phyloP scores from a whole-genome alignment of 139 green algal genomes.

The Nannochloris sp. region DNA sequence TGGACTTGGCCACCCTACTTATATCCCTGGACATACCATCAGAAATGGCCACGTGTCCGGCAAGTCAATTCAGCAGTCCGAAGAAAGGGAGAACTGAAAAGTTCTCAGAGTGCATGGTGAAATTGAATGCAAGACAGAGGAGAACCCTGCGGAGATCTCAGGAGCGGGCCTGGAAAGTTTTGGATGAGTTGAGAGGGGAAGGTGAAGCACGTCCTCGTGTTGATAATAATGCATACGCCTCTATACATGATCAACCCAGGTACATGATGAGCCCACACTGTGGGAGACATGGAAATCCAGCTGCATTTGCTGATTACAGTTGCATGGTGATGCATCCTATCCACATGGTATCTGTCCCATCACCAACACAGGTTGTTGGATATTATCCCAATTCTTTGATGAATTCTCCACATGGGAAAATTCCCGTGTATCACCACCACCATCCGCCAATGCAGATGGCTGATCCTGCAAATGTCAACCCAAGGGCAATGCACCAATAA shows the following conservation, averaged over 20 bases:
- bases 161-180: conserved; percentile 27
- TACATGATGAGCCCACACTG: neutral
- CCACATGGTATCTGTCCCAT: too few relatives aligned
- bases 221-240: neutral
- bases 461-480: too few relatives aligned
- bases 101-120: neutral
- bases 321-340: too few relatives aligned
- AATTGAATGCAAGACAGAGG: conserved; percentile 30
- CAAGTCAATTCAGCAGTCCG: neutral
- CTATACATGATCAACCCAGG: neutral
- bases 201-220: too few relatives aligned
- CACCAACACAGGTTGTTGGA: too few relatives aligned
- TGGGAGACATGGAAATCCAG: too few relatives aligned
- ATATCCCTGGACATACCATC: neutral
- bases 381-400: too few relatives aligned
- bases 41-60: neutral
- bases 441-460: too few relatives aligned
- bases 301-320: too few relatives aligned
- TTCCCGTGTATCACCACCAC: too few relatives aligned
- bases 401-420: too few relatives aligned
- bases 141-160: conserved; percentile 31
- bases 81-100: neutral
- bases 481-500: neutral
- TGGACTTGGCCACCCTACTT: neutral
- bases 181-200: conserved; percentile 11